Evolutionary conservation across 257 asterid genomes (phyloP), one percentile per base, ranked within the genome.

Genomic region (Fraxinus americana): DNA sequence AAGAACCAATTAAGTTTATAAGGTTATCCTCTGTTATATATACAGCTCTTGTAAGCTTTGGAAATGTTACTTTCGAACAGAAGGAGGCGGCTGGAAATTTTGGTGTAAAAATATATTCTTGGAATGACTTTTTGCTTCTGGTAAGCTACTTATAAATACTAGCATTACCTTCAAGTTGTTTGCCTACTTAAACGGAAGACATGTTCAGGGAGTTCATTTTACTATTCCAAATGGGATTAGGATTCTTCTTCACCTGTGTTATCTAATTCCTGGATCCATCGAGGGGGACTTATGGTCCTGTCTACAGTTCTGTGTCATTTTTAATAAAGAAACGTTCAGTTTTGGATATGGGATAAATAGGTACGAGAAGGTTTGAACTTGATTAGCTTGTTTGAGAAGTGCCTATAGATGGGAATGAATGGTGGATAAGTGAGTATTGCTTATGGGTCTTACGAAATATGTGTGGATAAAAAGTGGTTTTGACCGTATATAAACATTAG

Each of bases 61-160:
- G 95, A 77, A 84, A 85, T 78, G 90, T 87, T 35, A 81, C 85
- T 57, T 57, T 27, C 70, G 94, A 87, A 43, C 92, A 91, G 34
- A 90, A 81, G 87, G 85, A 85, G 38, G 75, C 70, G 25, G 90
- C 94, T 57, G 87, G 35, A 70, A 80, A 80, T 59, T 90, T 84
- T 78, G 91, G 90, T 52, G 75, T 88, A 69, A 59, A 86, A 19
- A 43, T 93, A 32, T 90, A 86, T 80, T 85, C 96, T 61, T 93
- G 98, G 98, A 87, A 87, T 71, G 97, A 93, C 41, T 93, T 93
- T 87, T 74, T 93, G 87, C 86, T 79, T 72, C 86, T 93, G 94
- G 97, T 91, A 83, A 82, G 85, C 82, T 54, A 68, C 76, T 75
- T 39, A 34, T 34, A 12, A 9, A n/a, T 65, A 27, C 67, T 29